phyloP scores from a whole-genome alignment of 2,329 filamentous ascomycete species.

The Fusarium albidum region DNA sequence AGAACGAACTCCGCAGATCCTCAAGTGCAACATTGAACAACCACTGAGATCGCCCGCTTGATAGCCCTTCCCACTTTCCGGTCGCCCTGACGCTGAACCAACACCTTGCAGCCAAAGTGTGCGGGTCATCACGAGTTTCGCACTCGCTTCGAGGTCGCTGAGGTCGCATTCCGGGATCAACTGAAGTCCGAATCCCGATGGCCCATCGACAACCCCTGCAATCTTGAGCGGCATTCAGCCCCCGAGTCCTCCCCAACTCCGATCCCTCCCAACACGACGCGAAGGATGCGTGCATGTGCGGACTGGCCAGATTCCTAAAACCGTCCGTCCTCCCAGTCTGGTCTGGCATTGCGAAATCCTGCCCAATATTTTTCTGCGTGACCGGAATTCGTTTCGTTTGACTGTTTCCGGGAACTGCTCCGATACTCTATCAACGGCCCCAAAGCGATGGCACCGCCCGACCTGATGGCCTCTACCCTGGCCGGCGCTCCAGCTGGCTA shows the following conservation, averaged over 20 bases:
- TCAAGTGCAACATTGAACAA: too few relatives aligned
- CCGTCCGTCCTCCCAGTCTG: slow-evolving; percentile 17
- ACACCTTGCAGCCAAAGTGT: neutral
- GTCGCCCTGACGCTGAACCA: neutral
- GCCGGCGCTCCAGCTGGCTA: slow-evolving; percentile 49
- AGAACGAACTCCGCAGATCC: neutral
- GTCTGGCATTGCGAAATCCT: slow-evolving; percentile 12
- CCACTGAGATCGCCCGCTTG: neutral
- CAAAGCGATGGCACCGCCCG: slow-evolving; percentile 35
- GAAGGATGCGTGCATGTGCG: slow-evolving; percentile 4
- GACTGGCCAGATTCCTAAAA: slow-evolving; percentile 12
- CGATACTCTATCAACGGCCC: neutral
- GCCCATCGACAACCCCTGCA: neutral
- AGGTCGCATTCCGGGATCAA: slow-evolving; percentile 10
- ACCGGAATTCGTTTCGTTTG: slow-evolving; percentile 28
- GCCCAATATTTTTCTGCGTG: slow-evolving; percentile 13
- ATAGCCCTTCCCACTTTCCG: neutral
- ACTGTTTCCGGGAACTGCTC: slow-evolving; percentile 2
- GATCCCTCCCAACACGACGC: neutral
- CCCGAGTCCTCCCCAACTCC: slow-evolving; percentile 4
- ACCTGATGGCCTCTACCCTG: slow-evolving; percentile 14
- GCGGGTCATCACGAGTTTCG: neutral
- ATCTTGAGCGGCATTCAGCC: slow-evolving; percentile 17
- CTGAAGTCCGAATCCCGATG: slow-evolving; percentile 17
- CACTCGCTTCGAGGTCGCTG: neutral